Conservation (phyloP, 176 grass and related monocot genomes). For the Areca catechu region DNA sequence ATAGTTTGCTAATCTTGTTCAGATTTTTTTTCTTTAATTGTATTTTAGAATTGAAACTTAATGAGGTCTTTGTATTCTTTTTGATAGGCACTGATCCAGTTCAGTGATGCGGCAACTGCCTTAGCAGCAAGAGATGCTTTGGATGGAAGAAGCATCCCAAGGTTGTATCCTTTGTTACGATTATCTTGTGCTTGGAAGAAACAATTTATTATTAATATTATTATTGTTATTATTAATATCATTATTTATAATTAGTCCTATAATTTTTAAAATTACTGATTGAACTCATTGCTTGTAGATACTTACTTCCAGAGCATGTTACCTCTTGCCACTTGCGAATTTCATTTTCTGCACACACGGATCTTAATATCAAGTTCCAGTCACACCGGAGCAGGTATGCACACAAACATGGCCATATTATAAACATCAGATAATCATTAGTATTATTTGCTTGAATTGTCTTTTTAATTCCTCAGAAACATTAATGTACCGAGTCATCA, state of each 20-base stretch:
- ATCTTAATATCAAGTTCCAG: constrained; percentile 98
- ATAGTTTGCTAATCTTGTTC: too few species aligned
- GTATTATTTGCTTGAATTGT: too few species aligned
- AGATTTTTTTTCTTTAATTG: too few species aligned
- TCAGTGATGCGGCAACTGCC: constrained; percentile 75
- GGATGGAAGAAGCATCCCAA: constrained; percentile 98
- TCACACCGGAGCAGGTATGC: constrained; percentile 84
- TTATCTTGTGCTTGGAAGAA: not conserved
- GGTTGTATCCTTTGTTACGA: constrained; percentile 25
- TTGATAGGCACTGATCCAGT: constrained; percentile 85
- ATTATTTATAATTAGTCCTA: too few species aligned
- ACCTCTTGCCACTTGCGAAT: constrained; percentile 67
- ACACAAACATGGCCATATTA: not conserved
- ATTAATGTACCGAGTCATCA: too few species aligned
- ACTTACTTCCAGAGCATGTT: constrained; percentile 86
- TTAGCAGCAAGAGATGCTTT: constrained; percentile 82
- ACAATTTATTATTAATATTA: too few species aligned
- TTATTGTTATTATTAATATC: too few species aligned
- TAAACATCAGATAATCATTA: too few species aligned
- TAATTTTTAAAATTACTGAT: too few species aligned
- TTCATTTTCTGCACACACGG: constrained; percentile 86
- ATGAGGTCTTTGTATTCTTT: not conserved
- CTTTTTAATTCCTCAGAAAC: too few species aligned
- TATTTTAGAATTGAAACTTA: too few species aligned
- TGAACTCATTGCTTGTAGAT: constrained; percentile 18